Evolutionary conservation across 345 rosid species (phyloP).

Genomic region (Sonneratia alba): DNA sequence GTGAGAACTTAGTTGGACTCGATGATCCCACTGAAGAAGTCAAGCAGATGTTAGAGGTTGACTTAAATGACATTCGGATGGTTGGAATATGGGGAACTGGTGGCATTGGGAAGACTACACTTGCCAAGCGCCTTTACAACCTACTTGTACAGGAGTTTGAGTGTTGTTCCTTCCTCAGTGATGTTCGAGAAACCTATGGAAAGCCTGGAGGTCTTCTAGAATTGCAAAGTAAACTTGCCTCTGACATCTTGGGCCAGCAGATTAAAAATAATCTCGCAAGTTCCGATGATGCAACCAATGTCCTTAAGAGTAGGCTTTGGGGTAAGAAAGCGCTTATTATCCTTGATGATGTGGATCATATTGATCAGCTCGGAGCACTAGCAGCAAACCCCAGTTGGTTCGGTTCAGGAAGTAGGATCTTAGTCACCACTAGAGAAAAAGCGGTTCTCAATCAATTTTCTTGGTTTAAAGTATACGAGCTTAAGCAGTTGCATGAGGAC

Average conservation of each 20-base stretch:
- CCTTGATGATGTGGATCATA: conserved; percentile 17
- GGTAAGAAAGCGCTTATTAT: conserved; percentile 11
- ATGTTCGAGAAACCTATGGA: neutral
- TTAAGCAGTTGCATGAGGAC: neutral
- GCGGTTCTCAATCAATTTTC: neutral
- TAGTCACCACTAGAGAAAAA: conserved; percentile 6
- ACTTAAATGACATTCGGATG: neutral
- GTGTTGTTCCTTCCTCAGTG: neutral
- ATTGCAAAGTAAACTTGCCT: neutral
- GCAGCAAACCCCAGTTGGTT: neutral
- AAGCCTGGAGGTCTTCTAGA: neutral
- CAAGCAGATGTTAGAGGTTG: neutral
- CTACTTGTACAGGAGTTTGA: neutral
- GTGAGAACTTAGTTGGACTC: neutral
- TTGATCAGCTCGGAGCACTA: conserved; percentile 2
- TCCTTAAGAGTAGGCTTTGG: neutral
- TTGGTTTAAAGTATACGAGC: neutral
- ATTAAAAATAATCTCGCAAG: neutral
- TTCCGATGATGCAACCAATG: neutral
- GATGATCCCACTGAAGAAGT: neutral
- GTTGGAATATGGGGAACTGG: neutral
- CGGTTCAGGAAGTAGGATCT: conserved; percentile 7
- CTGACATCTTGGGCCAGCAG: neutral
- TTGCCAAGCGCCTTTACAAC: conserved; percentile 4
- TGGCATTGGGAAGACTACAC: conserved; percentile 8